Conservation (phyloP, 352 stramenopile species). For the Phytophthora vignae region DNA sequence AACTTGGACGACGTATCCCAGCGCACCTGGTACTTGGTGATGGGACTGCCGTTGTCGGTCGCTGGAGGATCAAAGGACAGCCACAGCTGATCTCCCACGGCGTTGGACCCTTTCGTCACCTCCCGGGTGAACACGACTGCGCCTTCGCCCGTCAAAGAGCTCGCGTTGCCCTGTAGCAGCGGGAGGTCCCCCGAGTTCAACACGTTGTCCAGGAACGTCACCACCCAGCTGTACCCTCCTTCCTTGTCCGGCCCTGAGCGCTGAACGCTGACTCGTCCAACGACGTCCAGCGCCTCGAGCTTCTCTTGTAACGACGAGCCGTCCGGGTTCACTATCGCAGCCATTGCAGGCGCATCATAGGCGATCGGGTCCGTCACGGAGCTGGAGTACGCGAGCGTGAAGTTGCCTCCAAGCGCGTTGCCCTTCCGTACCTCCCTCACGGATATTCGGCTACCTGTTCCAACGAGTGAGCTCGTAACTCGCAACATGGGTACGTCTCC, state of each 20-base stretch:
- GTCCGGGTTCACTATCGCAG: constrained; percentile 45
- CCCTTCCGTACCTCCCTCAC: constrained; percentile 76
- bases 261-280: constrained; percentile 56
- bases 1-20: constrained; percentile 74
- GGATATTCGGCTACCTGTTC: constrained; percentile 62
- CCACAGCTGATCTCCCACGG: constrained; percentile 77
- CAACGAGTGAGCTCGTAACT: constrained; percentile 70
- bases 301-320: constrained; percentile 81
- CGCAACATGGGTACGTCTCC: constrained; percentile 67
- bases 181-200: constrained; percentile 68
- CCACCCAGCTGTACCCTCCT: constrained; percentile 61
- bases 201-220: constrained; percentile 74
- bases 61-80: constrained; percentile 71
- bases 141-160: constrained; percentile 46
- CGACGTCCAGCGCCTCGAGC: constrained; percentile 59
- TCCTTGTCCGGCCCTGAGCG: constrained; percentile 63
- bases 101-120: constrained; percentile 73
- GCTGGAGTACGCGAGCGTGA: constrained; percentile 63
- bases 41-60: constrained; percentile 67
- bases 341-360: constrained; percentile 46
- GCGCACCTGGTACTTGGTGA: constrained; percentile 65
- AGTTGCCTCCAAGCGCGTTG: constrained; percentile 69
- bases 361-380: constrained; percentile 34
- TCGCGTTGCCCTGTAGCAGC: constrained; percentile 42
- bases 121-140: constrained; percentile 58